phyloP scores from a whole-genome alignment of 345 rosid genomes.

The Mercurialis annua region DNA sequence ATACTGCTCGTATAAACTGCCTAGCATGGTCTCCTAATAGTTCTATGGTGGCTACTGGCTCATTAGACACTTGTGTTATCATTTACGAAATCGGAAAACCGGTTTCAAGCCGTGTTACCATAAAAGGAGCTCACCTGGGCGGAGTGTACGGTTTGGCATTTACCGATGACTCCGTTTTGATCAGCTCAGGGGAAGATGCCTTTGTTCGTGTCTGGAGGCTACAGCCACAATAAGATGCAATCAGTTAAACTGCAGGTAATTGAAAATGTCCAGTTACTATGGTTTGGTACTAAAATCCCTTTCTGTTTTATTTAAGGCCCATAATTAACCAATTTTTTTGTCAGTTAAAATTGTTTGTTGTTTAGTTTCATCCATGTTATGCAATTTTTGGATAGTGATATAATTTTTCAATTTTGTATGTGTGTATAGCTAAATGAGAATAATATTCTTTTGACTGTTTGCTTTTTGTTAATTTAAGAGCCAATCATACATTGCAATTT shows the following conservation, averaged over 20 bases:
- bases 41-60: slow-evolving; percentile 72
- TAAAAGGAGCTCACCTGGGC: slow-evolving; percentile 83
- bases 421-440: background rate
- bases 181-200: slow-evolving; percentile 90
- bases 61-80: slow-evolving; percentile 73
- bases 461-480: background rate
- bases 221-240: slow-evolving; percentile 12
- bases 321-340: too few species aligned
- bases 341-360: too few species aligned
- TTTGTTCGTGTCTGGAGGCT: slow-evolving; percentile 72
- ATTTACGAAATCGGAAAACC: slow-evolving; percentile 74
- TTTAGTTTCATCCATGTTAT: background rate
- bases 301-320: too few species aligned
- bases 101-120: slow-evolving; percentile 57
- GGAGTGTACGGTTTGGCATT: slow-evolving; percentile 84
- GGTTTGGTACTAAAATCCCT: too few species aligned
- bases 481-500: too few species aligned
- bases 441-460: background rate
- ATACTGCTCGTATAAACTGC: slow-evolving; percentile 81
- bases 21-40: slow-evolving; percentile 89
- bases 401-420: background rate
- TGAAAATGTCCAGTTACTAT: background rate
- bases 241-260: background rate
- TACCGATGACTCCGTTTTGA: slow-evolving; percentile 53
- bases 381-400: background rate